Base-by-base conservation (phyloP, 2,329 filamentous ascomycete genomes). In the Venturia nashicola region DNA sequence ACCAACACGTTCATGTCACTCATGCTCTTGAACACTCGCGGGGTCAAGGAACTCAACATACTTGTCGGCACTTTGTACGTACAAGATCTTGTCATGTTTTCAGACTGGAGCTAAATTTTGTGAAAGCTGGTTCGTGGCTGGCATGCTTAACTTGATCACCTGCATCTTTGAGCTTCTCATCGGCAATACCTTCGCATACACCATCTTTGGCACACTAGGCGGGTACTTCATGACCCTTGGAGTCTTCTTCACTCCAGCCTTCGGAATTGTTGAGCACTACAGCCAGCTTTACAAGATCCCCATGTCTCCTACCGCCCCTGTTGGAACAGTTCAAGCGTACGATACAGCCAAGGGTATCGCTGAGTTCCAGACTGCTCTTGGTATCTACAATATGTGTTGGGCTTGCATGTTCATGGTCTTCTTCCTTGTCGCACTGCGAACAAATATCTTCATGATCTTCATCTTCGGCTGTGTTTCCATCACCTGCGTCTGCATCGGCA, bases 121-220 rank as follows among this genome's bases (percentile, higher is more conserved):
- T 18, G 8, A 27, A 18, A 61, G 59, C 20, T 62, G 61, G 61
- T 62, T 62, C 61, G 44, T 62, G 8, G 61, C 61, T 23, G 61
- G 61, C 8, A 34, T 51, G 36, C n/a, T 51, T 9, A 62, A 62
- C 43, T 1, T 62, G 11, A 46, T 62, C n/a, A 16, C n/a, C 18
- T 39, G 42, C 18, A 43, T 62, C 14, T 62, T 62, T 16, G 61
- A 62, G 36, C 61, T 62, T n/a, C 61, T 62, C 14, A 54, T 62
- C 12, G 61, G 61, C 61, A 62, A 62, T 42, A 62, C 61, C 5
- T 62, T 62, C 44, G 61, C 61, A 14, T 62, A 51, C 14, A 62
- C 61, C 18, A 62, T 62, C 16, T 62, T 62, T 36, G 61, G 61
- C 14, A 43, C 61, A 7, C 43, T 62, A 11, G 61, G 61, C 8